phyloP scores from a whole-genome alignment of 1,139 yeast species.

The Scheffersomyces segobiensis region DNA sequence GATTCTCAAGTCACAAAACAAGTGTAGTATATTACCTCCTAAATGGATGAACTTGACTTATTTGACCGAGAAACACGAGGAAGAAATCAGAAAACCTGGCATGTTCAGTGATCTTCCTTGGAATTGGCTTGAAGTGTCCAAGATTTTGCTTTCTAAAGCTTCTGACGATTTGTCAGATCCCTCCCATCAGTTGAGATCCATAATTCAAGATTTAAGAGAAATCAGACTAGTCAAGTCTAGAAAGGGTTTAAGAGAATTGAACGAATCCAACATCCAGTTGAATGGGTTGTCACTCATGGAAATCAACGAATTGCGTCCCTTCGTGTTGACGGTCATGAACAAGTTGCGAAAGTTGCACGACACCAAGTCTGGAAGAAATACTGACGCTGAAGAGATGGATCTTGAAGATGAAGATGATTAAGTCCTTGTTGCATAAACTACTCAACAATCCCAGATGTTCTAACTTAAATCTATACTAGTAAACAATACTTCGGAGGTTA shows the following conservation, averaged over 20 bases:
- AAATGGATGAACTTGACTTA: conserved; percentile 72
- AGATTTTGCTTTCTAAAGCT: conserved; percentile 65
- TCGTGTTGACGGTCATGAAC: conserved; percentile 77
- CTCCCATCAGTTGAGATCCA: conserved; percentile 60
- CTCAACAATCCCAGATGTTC: neutral
- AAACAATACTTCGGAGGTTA: neutral
- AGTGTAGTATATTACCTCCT: conserved; percentile 86
- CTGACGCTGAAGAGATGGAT: conserved; percentile 20
- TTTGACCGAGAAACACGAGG: conserved; percentile 62
- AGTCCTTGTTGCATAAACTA: neutral
- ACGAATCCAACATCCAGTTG: conserved; percentile 80
- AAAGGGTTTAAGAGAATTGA: conserved; percentile 73
- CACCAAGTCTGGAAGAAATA: conserved; percentile 25
- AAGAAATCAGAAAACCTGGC: conserved; percentile 58
- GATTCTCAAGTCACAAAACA: conserved; percentile 76
- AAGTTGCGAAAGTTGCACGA: conserved; percentile 59
- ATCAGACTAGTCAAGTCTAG: conserved; percentile 78
- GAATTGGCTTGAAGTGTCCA: conserved; percentile 85
- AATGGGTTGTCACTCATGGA: conserved; percentile 83
- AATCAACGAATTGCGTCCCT: conserved; percentile 84
- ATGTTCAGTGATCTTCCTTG: conserved; percentile 75
- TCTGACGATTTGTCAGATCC: conserved; percentile 75
- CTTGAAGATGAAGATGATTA: conserved; percentile 12
- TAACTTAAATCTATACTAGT: neutral
- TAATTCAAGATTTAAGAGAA: conserved; percentile 83